Conservation (phyloP, 805 yeast genomes). For the Wilhelminamyces savonicus region DNA sequence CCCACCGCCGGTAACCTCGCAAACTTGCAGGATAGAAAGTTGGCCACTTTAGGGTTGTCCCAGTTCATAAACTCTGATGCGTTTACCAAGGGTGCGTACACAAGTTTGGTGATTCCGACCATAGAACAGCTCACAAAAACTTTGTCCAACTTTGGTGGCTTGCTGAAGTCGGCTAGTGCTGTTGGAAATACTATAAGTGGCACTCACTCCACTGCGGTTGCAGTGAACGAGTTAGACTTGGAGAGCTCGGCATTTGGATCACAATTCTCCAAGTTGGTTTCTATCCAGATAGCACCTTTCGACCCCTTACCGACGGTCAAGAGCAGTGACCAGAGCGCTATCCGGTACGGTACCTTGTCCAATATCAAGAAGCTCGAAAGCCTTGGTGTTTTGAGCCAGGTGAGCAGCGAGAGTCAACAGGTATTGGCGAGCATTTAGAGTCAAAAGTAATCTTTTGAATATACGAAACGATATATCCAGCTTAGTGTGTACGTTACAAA, state of each 20-base stretch:
- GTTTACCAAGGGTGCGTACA: conserved; percentile 14
- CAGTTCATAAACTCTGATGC: conserved; percentile 29
- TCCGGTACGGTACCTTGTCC: conserved; percentile 18
- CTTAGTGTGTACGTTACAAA: no score
- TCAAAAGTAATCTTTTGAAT: no score
- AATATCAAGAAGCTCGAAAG: conserved; percentile 22
- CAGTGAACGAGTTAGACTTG: conserved; percentile 43
- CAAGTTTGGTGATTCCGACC: conserved; percentile 18
- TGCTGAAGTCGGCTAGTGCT: conserved; percentile 12
- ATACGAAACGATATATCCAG: no score
- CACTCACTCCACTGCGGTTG: conserved; percentile 17
- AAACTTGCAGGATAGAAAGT: conserved; percentile 50
- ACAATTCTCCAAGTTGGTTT: conserved; percentile 65
- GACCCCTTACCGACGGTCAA: conserved; percentile 64
- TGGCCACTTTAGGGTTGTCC: conserved; percentile 44
- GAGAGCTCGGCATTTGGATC: conserved; percentile 82
- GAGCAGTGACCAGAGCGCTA: conserved; percentile 25
- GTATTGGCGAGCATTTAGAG: background rate
- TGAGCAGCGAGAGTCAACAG: conserved; percentile 13
- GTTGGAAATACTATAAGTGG: conserved; percentile 12
- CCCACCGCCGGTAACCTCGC: conserved; percentile 45
- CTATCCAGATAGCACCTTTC: conserved; percentile 51
- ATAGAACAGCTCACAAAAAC: conserved; percentile 28
- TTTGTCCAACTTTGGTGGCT: conserved; percentile 21
- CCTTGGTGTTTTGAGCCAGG: conserved; percentile 18